Evolutionary conservation across 2,329 filamentous ascomycete species (phyloP).

Genomic region (Dryadomyces quercivorus): DNA sequence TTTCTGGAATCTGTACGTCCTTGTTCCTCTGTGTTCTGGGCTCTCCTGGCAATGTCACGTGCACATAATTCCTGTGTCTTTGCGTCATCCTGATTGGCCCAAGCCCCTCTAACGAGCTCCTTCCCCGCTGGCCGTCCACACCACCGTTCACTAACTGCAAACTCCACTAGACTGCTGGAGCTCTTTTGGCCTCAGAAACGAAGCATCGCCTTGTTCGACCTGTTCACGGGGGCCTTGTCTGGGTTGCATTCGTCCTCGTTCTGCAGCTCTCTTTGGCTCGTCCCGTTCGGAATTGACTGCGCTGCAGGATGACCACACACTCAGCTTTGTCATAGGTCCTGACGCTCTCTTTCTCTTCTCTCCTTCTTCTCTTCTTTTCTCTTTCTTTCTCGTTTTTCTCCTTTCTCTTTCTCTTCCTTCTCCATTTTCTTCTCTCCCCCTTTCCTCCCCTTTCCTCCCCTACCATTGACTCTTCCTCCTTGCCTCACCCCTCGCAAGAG

Average conservation of each 20-base stretch:
- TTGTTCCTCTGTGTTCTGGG: neutral
- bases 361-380: neutral
- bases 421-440: neutral
- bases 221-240: neutral
- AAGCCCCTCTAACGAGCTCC: neutral
- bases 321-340: neutral
- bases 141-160: neutral
- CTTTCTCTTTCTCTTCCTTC: neutral
- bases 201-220: neutral
- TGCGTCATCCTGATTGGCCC: neutral
- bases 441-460: neutral
- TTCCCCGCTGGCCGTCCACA: neutral
- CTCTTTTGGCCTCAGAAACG: neutral
- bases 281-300: neutral
- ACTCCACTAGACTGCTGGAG: neutral
- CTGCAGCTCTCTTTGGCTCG: too few relatives aligned
- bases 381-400: neutral
- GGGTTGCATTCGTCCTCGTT: neutral
- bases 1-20: too few relatives aligned
- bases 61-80: neutral
- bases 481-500: too few relatives aligned
- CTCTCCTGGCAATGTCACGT: neutral
- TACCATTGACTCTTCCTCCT: neutral
- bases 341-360: neutral
- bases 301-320: neutral